These are phyloP conservation scores for Amanita inopinata DNA, from an alignment of 768 basidiomycete genomes.

Conservation along the genomic window DNA sequence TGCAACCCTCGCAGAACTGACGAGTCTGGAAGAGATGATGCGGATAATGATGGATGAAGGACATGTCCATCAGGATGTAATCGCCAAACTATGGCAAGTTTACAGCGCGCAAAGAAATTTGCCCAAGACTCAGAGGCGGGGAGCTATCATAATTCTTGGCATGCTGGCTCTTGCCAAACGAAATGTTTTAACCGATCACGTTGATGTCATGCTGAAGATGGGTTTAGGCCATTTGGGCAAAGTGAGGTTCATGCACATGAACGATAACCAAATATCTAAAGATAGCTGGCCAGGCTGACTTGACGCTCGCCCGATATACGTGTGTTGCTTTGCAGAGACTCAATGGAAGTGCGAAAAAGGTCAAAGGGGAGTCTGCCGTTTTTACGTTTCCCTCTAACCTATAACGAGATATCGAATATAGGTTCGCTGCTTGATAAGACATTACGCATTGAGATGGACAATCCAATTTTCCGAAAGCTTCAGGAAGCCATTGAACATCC, in stretches of 20 bases:
- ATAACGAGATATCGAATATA: constrained; percentile 21
- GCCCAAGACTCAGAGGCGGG: constrained; percentile 80
- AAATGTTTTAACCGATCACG: constrained; percentile 62
- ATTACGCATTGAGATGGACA: constrained; percentile 80
- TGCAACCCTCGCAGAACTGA: constrained; percentile 89
- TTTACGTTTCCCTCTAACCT: background rate
- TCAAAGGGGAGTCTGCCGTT: constrained; percentile 60
- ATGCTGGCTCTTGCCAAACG: constrained; percentile 89
- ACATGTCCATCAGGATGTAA: constrained; percentile 75
- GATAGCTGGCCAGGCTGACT: constrained; percentile 51
- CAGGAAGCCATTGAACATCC: constrained; percentile 74
- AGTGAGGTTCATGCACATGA: constrained; percentile 29
- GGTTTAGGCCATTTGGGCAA: constrained; percentile 81
- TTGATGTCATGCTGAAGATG: constrained; percentile 77
- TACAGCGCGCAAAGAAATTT: constrained; percentile 75
- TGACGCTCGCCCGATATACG: constrained; percentile 86
- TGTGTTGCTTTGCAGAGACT: constrained; percentile 89
- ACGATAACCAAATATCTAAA: background rate
- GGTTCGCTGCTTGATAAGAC: constrained; percentile 86
- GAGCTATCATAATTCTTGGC: constrained; percentile 92
- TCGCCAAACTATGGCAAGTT: constrained; percentile 90
- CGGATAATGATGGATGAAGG: constrained; percentile 90
- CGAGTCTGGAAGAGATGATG: constrained; percentile 95
- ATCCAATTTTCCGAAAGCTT: constrained; percentile 74
- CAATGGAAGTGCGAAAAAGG: constrained; percentile 92